These are phyloP conservation scores for Torulaspora microellipsoides DNA, from an alignment of 805 yeast genomes.

Conservation along the genomic window DNA sequence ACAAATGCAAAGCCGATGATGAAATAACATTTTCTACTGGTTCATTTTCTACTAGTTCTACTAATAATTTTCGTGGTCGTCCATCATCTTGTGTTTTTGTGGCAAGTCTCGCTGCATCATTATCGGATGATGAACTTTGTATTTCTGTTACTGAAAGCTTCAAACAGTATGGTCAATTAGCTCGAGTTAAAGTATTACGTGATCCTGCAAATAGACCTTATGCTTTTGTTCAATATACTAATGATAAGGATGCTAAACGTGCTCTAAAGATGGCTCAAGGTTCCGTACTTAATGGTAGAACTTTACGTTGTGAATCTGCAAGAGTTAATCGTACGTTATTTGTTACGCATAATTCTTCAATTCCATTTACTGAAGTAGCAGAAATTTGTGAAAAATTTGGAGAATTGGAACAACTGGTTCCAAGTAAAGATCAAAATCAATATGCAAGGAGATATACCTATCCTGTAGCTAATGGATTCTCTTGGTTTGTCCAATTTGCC, in stretches of 20 bases:
- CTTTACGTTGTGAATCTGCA: constrained; percentile 84
- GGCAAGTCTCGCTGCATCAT: constrained; percentile 66
- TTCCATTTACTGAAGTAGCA: constrained; percentile 35
- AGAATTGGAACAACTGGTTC: constrained; percentile 64
- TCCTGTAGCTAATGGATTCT: constrained; percentile 29
- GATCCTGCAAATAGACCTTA: constrained; percentile 83
- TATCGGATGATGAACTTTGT: constrained; percentile 67
- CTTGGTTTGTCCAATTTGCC: constrained; percentile 75
- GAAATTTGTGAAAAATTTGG: constrained; percentile 53
- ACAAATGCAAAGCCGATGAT: background rate
- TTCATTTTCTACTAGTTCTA: background rate
- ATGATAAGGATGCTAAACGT: constrained; percentile 59
- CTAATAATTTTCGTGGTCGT: constrained; percentile 42
- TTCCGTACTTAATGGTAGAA: constrained; percentile 63
- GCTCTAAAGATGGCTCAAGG: constrained; percentile 72
- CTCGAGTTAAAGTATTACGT: constrained; percentile 74
- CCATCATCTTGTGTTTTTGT: constrained; percentile 89
- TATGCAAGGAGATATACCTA: constrained; percentile 17
- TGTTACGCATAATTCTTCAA: constrained; percentile 36
- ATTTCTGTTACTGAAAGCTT: constrained; percentile 66
- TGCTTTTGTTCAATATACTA: constrained; percentile 84
- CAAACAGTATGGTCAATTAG: constrained; percentile 62
- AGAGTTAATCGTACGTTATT: constrained; percentile 84
- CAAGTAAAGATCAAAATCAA: constrained; percentile 33
- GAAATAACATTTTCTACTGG: background rate